A percentile compares a stretch with the other conserved stretches of the same genome.
phyloP scores from a whole-genome alignment of 2,329 filamentous ascomycete species.

The Aureobasidium mangrovei region DNA sequence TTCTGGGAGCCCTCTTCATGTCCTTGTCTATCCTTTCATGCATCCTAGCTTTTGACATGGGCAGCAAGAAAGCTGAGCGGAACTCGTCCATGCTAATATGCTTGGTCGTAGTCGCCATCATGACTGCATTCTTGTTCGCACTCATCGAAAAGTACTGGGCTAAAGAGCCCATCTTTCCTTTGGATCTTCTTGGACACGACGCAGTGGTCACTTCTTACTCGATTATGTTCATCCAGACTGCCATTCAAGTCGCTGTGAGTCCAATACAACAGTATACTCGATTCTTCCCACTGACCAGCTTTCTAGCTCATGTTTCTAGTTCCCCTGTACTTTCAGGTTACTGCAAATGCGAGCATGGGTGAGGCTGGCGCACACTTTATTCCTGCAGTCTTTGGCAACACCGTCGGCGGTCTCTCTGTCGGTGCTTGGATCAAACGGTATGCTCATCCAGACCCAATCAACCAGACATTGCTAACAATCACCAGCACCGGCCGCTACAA shows the following conservation, averaged over 20 bases:
- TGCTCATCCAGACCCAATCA: not conserved
- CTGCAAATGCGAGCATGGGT: slow-evolving; percentile 48
- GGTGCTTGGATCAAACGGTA: slow-evolving; percentile 47
- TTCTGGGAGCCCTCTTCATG: slow-evolving; percentile 45
- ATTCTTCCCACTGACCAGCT: not conserved
- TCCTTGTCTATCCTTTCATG: slow-evolving; percentile 35
- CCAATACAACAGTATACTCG: not conserved
- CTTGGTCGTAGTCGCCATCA: slow-evolving; percentile 22
- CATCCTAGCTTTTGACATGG: slow-evolving; percentile 42
- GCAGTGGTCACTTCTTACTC: slow-evolving; percentile 47
- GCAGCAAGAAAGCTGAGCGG: slow-evolving; percentile 36
- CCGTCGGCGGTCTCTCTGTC: slow-evolving; percentile 52
- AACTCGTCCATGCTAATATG: slow-evolving; percentile 26
- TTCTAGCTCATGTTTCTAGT: slow-evolving; percentile 51
- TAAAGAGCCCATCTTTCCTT: slow-evolving; percentile 50
- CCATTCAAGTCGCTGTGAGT: slow-evolving; percentile 43
- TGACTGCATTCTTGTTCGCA: slow-evolving; percentile 24
- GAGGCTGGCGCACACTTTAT: slow-evolving; percentile 53
- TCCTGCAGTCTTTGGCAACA: slow-evolving; percentile 59
- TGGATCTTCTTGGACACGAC: slow-evolving; percentile 43
- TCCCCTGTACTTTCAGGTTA: slow-evolving; percentile 62
- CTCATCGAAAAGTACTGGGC: slow-evolving; percentile 36
- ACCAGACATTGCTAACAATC: not conserved
- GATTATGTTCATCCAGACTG: slow-evolving; percentile 45
- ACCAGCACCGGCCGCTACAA: slow-evolving; percentile 53